Conservation (phyloP, 2,329 filamentous ascomycete genomes). For the Botrytis sinoallii region DNA sequence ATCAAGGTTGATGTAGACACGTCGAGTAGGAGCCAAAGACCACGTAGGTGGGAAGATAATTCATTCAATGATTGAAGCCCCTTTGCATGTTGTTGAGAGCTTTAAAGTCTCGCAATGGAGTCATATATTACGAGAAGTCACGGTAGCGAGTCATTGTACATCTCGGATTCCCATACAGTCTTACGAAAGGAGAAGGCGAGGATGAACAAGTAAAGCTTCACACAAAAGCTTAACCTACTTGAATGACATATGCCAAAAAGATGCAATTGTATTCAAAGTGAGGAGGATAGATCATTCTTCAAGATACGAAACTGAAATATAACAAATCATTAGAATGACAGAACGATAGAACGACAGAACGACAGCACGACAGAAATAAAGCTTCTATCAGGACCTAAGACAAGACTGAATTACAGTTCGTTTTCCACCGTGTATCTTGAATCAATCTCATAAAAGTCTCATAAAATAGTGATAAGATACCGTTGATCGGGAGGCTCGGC, state of each 20-base stretch:
- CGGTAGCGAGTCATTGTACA: neutral
- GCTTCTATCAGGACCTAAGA: neutral
- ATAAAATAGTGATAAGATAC: neutral
- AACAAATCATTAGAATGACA: neutral
- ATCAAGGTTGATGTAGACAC: too few relatives aligned
- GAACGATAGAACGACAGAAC: too few relatives aligned
- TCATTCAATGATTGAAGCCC: too few relatives aligned
- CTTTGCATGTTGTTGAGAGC: too few relatives aligned
- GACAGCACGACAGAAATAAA: neutral
- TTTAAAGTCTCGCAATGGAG: neutral
- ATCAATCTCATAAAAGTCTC: too few relatives aligned
- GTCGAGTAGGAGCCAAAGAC: too few relatives aligned
- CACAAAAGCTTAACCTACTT: neutral
- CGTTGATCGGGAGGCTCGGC: neutral
- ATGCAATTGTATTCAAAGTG: neutral
- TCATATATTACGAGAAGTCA: neutral
- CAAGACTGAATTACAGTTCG: neutral
- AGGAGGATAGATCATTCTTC: neutral
- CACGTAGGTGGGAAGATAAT: too few relatives aligned
- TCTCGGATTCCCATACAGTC: neutral
- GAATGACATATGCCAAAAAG: neutral
- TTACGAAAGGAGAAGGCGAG: neutral
- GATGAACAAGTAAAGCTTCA: neutral
- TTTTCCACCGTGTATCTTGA: too few relatives aligned
- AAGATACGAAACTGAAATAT: neutral